phyloP scores from a whole-genome alignment of 345 rosid genomes.

The Mallotus nudiflorus region DNA sequence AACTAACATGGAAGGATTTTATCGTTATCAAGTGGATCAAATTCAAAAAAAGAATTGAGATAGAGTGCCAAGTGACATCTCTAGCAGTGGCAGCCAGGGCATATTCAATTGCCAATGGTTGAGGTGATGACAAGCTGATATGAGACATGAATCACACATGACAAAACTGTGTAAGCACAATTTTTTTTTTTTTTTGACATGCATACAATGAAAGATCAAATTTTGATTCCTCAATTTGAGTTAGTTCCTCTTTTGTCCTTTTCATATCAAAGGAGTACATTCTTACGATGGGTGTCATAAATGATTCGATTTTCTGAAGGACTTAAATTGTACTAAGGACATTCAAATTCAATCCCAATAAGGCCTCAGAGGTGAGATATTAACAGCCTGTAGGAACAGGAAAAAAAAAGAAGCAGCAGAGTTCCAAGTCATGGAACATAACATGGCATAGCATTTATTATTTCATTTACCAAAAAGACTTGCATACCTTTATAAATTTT shows the following conservation, averaged over 20 bases:
- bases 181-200: background rate
- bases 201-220: background rate
- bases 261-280: background rate
- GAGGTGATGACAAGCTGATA: background rate
- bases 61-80: background rate
- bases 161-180: background rate
- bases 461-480: background rate
- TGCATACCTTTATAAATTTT: constrained; percentile 70
- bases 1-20: background rate
- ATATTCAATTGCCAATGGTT: background rate
- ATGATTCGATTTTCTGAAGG: background rate
- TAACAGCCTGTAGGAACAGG: background rate
- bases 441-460: background rate
- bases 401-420: background rate
- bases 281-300: background rate
- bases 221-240: background rate
- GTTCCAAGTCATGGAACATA: background rate
- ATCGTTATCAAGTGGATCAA: background rate
- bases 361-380: background rate
- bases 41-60: background rate
- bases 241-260: background rate
- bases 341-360: background rate
- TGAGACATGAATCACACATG: background rate
- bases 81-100: background rate
- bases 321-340: background rate